phyloP scores from a whole-genome alignment of 2,329 filamentous ascomycete genomes.

The Tolypocladium ophioglossoides region DNA sequence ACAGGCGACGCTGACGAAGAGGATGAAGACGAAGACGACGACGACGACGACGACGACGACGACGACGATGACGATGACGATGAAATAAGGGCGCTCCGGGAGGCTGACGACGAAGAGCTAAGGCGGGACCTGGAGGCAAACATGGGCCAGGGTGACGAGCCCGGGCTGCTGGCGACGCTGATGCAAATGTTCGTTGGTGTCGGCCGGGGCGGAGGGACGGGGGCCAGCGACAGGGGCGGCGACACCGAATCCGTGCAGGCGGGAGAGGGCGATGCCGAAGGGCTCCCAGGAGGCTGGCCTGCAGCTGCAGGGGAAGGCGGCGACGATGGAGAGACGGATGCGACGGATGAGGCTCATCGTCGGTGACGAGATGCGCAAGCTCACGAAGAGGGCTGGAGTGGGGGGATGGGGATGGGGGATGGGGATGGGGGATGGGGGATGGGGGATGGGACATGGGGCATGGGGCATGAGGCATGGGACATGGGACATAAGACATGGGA shows the following conservation, averaged over 20 bases:
- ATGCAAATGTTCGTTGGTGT: slow-evolving; percentile 16
- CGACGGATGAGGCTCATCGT: neutral
- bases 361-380: neutral
- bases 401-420: too few relatives aligned
- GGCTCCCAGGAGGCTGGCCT: slow-evolving; percentile 24
- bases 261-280: slow-evolving; percentile 6
- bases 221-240: slow-evolving; percentile 4
- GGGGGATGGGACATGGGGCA: too few relatives aligned
- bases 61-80: neutral
- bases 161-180: slow-evolving; percentile 15
- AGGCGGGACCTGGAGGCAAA: slow-evolving; percentile 19
- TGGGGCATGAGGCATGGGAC: too few relatives aligned
- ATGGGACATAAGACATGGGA: neutral
- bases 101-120: slow-evolving; percentile 20
- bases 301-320: slow-evolving; percentile 17
- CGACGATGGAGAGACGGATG: neutral
- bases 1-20: neutral
- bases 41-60: neutral
- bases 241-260: slow-evolving; percentile 2
- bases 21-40: too few relatives aligned
- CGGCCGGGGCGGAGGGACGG: slow-evolving; percentile 1
- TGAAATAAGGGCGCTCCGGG: slow-evolving; percentile 12
- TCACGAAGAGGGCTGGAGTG: neutral
- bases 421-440: too few relatives aligned
- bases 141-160: slow-evolving; percentile 11